Base-by-base conservation (phyloP, 148 eudicot species). In the Vaccinium myrtillus region DNA sequence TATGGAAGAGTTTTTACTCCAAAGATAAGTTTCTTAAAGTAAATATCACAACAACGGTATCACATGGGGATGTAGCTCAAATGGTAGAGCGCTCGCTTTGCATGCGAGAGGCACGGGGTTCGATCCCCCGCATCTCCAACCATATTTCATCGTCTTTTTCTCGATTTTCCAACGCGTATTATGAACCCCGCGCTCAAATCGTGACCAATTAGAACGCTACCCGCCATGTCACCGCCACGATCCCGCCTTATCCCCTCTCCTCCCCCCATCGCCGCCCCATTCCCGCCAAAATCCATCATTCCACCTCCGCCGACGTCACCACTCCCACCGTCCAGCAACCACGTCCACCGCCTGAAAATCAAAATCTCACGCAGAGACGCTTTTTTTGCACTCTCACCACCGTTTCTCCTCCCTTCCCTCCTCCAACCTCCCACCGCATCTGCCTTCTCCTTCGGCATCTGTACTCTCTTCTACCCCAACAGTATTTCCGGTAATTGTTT, bases 41-140 rank as follows among this genome's bases (percentile, higher is more conserved):
- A 5, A 43, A 43, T 43, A 43, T 43, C 7, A 43, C 39, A 43
- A 8, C 15, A 4, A 4, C 0, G 0, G 0, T 1, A 0, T 0
- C 73, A 11, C 0, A 3, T 0, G 90, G 95, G 93, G 91, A 90
- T 92, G 92, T 91, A 93, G 95, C 96, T 90, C 95, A 91, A 78
- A 91, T 87, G 93, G 93, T 90, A 91, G 90, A 91, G 93, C 90
- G 90, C 96, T 92, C 89, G 91, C 92, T 91, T 91, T 90, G 90
- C 92, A 90, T 89, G 91, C 88, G 93, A 90, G 93, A 88, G 92
- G 92, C 85, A 92, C 90, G 92, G 93, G 92, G 93, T 91, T 93
- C 92, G 93, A 91, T 93, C 87, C 95, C 77, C 77, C 77, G 77
- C 77, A 73, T 73, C 77, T 73, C 77, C 77, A 36, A 30, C 1